phyloP scores from a whole-genome alignment of 2,329 filamentous ascomycete genomes.

The Ceratocystis colombiana region DNA sequence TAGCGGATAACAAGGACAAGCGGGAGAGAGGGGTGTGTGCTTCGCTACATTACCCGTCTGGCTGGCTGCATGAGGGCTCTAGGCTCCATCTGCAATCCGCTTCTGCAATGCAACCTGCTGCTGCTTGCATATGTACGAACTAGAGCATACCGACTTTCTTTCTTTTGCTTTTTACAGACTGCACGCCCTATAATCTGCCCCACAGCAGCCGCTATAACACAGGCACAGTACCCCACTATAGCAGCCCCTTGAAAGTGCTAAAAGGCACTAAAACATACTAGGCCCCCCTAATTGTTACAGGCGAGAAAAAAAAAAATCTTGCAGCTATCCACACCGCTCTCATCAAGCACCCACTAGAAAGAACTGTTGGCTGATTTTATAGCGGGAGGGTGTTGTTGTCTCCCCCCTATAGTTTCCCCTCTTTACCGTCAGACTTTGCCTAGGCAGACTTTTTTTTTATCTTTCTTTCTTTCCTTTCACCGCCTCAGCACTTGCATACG shows the following conservation, averaged over 20 bases:
- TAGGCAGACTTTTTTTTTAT: neutral
- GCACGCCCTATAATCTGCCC: neutral
- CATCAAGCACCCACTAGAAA: neutral
- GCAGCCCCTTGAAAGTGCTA: too few species aligned
- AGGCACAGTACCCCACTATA: neutral
- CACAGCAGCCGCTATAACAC: neutral
- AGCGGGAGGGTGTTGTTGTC: neutral
- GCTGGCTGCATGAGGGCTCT: neutral
- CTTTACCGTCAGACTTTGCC: neutral
- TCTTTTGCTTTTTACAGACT: neutral
- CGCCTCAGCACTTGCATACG: conserved; percentile 7
- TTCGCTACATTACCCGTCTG: neutral
- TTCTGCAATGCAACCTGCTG: conserved; percentile 5
- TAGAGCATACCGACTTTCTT: conserved; percentile 2
- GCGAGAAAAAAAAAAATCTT: neutral
- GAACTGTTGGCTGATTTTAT: neutral
- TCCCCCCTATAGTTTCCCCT: neutral
- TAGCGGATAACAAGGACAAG: neutral
- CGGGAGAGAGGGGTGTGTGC: neutral
- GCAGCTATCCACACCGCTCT: conserved; percentile 4
- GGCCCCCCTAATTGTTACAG: too few species aligned
- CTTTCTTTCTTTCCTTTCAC: neutral
- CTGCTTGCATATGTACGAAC: neutral
- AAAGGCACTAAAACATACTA: too few species aligned
- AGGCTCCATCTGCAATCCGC: conserved; percentile 4